A percentile compares a stretch with the other conserved stretches of the same genome.
These are phyloP conservation scores for Salix exigua DNA, from an alignment of 345 rosid species.

Conservation along the genomic window DNA sequence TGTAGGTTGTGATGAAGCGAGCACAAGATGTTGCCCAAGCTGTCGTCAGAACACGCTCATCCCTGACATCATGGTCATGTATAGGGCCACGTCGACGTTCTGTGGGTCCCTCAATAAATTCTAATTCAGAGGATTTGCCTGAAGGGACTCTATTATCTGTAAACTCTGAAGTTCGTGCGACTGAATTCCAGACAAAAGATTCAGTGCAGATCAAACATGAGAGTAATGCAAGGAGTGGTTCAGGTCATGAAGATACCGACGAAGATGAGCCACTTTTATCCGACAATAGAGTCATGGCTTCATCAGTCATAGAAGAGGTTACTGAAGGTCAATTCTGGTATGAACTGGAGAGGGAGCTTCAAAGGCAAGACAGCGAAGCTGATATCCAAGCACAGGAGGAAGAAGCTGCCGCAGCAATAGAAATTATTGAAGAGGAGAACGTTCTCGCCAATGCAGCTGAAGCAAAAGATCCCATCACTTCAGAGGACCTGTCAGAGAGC, in stretches of 20 bases:
- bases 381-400: conserved; percentile 55
- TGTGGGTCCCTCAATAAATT: conserved; percentile 37
- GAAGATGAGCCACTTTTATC: conserved; percentile 70
- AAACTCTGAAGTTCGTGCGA: conserved; percentile 38
- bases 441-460: conserved; percentile 41
- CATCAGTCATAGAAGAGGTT: conserved; percentile 46
- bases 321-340: conserved; percentile 81
- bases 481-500: conserved; percentile 50
- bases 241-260: conserved; percentile 47
- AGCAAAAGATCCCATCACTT: conserved; percentile 29
- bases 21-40: conserved; percentile 92
- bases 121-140: conserved; percentile 41
- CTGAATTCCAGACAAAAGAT: conserved; percentile 32
- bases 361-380: conserved; percentile 54
- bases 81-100: conserved; percentile 82
- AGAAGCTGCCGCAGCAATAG: conserved; percentile 75
- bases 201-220: conserved; percentile 30
- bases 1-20: conserved; percentile 84
- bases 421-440: conserved; percentile 70
- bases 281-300: conserved; percentile 26
- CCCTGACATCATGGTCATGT: conserved; percentile 86
- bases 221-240: conserved; percentile 36
- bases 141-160: conserved; percentile 47
- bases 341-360: conserved; percentile 79
- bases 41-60: conserved; percentile 70